These are phyloP conservation scores for Beta vulgaris DNA, from an alignment of 148 eudicot species.

Conservation along the genomic window DNA sequence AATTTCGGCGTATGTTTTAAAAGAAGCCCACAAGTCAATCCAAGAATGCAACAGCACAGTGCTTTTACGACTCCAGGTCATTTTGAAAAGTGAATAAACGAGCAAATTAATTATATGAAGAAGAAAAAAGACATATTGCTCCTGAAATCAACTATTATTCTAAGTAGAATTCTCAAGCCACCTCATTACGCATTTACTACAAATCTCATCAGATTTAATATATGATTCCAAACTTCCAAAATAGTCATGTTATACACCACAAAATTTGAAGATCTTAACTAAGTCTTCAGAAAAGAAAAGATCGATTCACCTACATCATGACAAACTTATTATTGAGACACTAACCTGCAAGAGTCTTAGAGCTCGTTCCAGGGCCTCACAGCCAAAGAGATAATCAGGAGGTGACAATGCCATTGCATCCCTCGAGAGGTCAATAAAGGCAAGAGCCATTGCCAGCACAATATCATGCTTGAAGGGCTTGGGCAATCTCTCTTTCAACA, in stretches of 20 bases:
- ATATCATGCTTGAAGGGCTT: conserved; percentile 95
- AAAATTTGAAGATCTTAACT: background rate
- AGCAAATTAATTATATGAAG: background rate
- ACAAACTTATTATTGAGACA: background rate
- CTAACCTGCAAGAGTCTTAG: conserved; percentile 80
- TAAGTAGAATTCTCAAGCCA: background rate
- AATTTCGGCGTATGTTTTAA: background rate
- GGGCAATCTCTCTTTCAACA: conserved; percentile 81
- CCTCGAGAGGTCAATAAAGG: conserved; percentile 89
- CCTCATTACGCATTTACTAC: background rate
- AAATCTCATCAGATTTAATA: background rate
- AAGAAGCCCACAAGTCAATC: background rate
- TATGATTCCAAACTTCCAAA: background rate
- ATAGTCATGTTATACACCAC: background rate
- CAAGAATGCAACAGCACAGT: background rate
- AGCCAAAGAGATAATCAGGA: conserved; percentile 83
- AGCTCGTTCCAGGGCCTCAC: conserved; percentile 85
- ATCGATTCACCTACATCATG: background rate
- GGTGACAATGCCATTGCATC: conserved; percentile 83
- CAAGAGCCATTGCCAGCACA: conserved; percentile 83
- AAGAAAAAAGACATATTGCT: background rate
- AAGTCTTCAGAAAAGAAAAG: background rate
- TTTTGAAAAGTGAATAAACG: background rate
- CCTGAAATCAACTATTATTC: background rate
- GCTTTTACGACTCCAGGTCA: background rate